phyloP scores from a whole-genome alignment of 1,139 yeast genomes.

The Meyerozyma athensensis region DNA sequence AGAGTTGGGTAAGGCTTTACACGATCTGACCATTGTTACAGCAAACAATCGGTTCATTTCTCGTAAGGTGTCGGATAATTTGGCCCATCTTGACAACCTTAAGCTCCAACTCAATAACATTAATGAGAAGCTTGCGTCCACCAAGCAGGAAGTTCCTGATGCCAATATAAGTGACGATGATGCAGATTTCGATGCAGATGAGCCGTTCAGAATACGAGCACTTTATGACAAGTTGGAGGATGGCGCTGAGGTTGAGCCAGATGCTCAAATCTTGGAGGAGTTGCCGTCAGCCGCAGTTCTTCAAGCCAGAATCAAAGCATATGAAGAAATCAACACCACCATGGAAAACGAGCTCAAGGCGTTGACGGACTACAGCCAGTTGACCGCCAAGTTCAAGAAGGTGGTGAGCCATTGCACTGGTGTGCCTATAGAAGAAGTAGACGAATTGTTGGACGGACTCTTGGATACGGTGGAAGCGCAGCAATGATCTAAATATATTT shows the following conservation, averaged over 20 bases:
- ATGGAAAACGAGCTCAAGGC: slow-evolving; percentile 48
- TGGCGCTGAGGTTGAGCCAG: slow-evolving; percentile 26
- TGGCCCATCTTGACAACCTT: slow-evolving; percentile 35
- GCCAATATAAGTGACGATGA: slow-evolving; percentile 13
- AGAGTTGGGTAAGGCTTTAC: slow-evolving; percentile 33
- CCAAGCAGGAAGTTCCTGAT: slow-evolving; percentile 17
- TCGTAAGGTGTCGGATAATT: slow-evolving; percentile 35
- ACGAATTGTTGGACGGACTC: slow-evolving; percentile 75
- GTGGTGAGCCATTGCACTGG: slow-evolving; percentile 91
- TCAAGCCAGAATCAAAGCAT: slow-evolving; percentile 76
- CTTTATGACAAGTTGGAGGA: slow-evolving; percentile 48
- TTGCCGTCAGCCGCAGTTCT: slow-evolving; percentile 63
- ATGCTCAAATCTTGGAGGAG: slow-evolving; percentile 23
- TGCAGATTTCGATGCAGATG: slow-evolving; percentile 66
- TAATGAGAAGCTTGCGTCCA: slow-evolving; percentile 30
- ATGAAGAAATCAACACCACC: slow-evolving; percentile 32
- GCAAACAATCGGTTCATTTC: slow-evolving; percentile 41
- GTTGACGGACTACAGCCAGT: slow-evolving; percentile 50
- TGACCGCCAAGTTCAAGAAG: slow-evolving; percentile 81
- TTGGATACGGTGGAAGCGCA: slow-evolving; percentile 81
- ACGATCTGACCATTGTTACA: slow-evolving; percentile 41
- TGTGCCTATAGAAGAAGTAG: slow-evolving; percentile 70
- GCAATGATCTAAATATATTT: slow-evolving; percentile 6
- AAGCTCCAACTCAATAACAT: slow-evolving; percentile 43
- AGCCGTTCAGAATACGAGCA: slow-evolving; percentile 67